These are phyloP conservation scores for Nitzschia sp. DNA, from an alignment of 108 stramenopile genomes.

Conservation along the genomic window DNA sequence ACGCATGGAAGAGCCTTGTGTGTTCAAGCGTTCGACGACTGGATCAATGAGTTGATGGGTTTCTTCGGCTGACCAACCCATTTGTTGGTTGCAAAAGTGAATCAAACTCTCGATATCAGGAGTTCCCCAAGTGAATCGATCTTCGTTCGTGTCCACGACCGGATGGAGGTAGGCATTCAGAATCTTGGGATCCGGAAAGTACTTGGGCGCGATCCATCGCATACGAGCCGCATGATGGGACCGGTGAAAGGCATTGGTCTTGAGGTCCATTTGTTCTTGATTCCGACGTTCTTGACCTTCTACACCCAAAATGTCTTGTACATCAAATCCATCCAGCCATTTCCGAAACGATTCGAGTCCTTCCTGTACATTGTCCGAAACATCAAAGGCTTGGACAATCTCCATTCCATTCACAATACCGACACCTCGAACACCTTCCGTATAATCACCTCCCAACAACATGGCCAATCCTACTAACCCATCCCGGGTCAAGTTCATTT, in stretches of 20 bases:
- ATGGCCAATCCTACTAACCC: constrained; percentile 90
- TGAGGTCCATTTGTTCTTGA: constrained; percentile 1
- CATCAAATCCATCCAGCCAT: constrained; percentile 86
- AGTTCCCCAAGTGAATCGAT: constrained; percentile 80
- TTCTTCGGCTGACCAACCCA: constrained; percentile 84
- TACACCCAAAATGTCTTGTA: constrained; percentile 33
- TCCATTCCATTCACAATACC: constrained; percentile 99
- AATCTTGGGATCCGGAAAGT: constrained; percentile 79
- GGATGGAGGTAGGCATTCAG: constrained; percentile 82
- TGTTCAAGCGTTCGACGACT: constrained; percentile 61
- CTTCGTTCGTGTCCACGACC: constrained; percentile 69
- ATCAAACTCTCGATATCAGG: constrained; percentile 76
- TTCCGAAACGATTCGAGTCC: constrained; percentile 75
- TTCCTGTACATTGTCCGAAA: constrained; percentile 43
- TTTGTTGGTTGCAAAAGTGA: constrained; percentile 60
- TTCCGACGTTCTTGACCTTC: constrained; percentile 14
- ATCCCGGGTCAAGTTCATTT: constrained; percentile 81
- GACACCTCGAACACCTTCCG: constrained; percentile 92
- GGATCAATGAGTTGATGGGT: constrained; percentile 71
- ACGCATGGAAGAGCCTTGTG: constrained; percentile 22
- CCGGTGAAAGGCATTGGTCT: constrained; percentile 48
- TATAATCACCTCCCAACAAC: constrained; percentile 97
- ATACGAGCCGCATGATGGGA: constrained; percentile 80
- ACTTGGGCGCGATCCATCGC: constrained; percentile 77
- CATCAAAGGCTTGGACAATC: constrained; percentile 84